These are phyloP conservation scores for Penicillium chermesinum DNA, from an alignment of 495 filamentous ascomycete genomes.

Conservation along the genomic window DNA sequence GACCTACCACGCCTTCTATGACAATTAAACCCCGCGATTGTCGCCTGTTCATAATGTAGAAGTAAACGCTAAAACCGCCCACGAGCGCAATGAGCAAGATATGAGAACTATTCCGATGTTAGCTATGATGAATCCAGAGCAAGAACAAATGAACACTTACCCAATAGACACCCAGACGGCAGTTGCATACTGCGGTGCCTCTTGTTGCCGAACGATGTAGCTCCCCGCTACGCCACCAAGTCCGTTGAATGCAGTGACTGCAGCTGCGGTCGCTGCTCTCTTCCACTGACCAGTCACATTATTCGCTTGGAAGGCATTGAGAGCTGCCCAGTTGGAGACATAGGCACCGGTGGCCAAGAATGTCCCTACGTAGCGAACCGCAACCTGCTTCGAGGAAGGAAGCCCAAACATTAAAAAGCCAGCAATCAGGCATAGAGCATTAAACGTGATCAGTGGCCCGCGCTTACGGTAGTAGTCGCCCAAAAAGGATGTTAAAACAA, in stretches of 20 bases:
- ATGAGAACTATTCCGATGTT: conserved; percentile 45
- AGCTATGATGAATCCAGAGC: background rate
- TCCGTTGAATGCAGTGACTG: conserved; percentile 66
- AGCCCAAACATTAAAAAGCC: conserved; percentile 75
- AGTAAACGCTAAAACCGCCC: conserved; percentile 53
- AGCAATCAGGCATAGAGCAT: conserved; percentile 62
- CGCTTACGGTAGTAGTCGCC: conserved; percentile 62
- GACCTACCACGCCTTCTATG: conserved; percentile 51
- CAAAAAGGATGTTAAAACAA: conserved; percentile 61
- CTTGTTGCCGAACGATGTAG: conserved; percentile 63
- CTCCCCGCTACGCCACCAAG: conserved; percentile 72
- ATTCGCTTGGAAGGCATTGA: conserved; percentile 68
- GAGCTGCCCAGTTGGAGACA: conserved; percentile 73
- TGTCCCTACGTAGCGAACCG: conserved; percentile 67
- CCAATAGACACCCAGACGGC: conserved; percentile 70
- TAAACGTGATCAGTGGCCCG: conserved; percentile 68
- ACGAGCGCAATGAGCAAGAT: conserved; percentile 62
- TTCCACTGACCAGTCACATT: conserved; percentile 76
- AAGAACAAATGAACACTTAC: conserved; percentile 22
- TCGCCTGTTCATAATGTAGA: conserved; percentile 53
- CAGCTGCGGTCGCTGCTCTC: conserved; percentile 63
- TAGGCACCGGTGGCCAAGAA: conserved; percentile 76
- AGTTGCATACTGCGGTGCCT: conserved; percentile 65
- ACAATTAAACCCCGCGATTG: conserved; percentile 44
- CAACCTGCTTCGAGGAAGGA: conserved; percentile 49